Evolutionary conservation across 2,329 filamentous ascomycete species (phyloP).

Genomic region (Conoideocrella luteorostrata): DNA sequence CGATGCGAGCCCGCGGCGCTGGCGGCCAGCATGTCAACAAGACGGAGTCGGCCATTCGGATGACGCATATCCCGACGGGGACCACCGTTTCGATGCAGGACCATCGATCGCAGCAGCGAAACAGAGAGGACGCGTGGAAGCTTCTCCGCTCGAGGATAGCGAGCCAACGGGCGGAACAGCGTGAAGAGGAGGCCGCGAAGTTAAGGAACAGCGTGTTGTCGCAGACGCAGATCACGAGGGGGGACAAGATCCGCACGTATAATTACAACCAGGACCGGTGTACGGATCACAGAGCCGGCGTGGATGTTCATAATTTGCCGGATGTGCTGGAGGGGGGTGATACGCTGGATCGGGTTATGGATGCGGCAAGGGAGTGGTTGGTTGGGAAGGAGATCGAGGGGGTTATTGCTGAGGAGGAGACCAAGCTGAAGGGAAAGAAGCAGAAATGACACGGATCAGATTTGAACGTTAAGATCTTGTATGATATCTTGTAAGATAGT

Average conservation of each 20-base stretch:
- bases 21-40: constrained; percentile 98
- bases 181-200: constrained; percentile 71
- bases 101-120: constrained; percentile 80
- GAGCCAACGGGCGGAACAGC: constrained; percentile 69
- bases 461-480: not conserved
- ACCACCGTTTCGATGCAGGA: constrained; percentile 91
- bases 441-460: not conserved
- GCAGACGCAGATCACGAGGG: constrained; percentile 75
- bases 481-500: not conserved
- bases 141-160: constrained; percentile 77
- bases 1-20: constrained; percentile 86
- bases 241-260: constrained; percentile 92
- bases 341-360: constrained; percentile 67
- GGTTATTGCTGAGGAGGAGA: constrained; percentile 58
- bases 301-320: constrained; percentile 73
- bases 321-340: constrained; percentile 71
- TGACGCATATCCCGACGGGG: constrained; percentile 85
- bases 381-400: constrained; percentile 66
- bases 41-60: constrained; percentile 88
- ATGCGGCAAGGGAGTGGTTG: constrained; percentile 71
- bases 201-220: constrained; percentile 74
- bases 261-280: constrained; percentile 72
- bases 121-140: constrained; percentile 82
- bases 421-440: constrained; percentile 16
- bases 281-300: constrained; percentile 78